These are phyloP conservation scores for Epipyxis sp. DNA, from an alignment of 108 stramenopile genomes.

Conservation along the genomic window DNA sequence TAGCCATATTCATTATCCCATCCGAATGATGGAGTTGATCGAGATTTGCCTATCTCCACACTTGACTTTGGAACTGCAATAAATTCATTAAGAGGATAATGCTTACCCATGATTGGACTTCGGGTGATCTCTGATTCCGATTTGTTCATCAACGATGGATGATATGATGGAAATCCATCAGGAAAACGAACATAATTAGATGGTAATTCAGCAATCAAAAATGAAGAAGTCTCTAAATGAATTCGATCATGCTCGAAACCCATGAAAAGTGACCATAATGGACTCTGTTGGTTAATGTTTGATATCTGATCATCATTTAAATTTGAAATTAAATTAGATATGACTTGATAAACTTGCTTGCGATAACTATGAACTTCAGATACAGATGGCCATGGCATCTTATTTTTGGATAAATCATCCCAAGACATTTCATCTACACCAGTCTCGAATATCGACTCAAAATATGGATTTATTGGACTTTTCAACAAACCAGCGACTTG, in stretches of 20 bases:
- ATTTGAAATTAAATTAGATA: slow-evolving; percentile 69
- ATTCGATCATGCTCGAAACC: slow-evolving; percentile 91
- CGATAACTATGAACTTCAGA: slow-evolving; percentile 65
- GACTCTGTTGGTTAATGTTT: slow-evolving; percentile 64
- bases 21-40: slow-evolving; percentile 78
- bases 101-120: neutral
- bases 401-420: slow-evolving; percentile 74
- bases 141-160: slow-evolving; percentile 15
- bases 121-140: neutral
- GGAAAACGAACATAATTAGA: slow-evolving; percentile 72
- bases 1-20: slow-evolving; percentile 96
- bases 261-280: slow-evolving; percentile 85
- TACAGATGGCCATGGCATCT: slow-evolving; percentile 84
- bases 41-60: slow-evolving; percentile 77
- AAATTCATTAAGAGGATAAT: slow-evolving; percentile 4
- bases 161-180: slow-evolving; percentile 61
- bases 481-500: slow-evolving; percentile 71
- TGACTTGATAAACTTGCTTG: slow-evolving; percentile 66
- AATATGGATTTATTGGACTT: slow-evolving; percentile 70
- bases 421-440: slow-evolving; percentile 96
- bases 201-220: slow-evolving; percentile 82
- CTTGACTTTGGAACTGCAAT: slow-evolving; percentile 4
- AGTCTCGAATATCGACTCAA: slow-evolving; percentile 83
- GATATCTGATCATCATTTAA: slow-evolving; percentile 63
- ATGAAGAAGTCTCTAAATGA: slow-evolving; percentile 88